These are phyloP conservation scores for Penicillium verhagenii DNA, from an alignment of 495 filamentous ascomycete species.

Conservation along the genomic window DNA sequence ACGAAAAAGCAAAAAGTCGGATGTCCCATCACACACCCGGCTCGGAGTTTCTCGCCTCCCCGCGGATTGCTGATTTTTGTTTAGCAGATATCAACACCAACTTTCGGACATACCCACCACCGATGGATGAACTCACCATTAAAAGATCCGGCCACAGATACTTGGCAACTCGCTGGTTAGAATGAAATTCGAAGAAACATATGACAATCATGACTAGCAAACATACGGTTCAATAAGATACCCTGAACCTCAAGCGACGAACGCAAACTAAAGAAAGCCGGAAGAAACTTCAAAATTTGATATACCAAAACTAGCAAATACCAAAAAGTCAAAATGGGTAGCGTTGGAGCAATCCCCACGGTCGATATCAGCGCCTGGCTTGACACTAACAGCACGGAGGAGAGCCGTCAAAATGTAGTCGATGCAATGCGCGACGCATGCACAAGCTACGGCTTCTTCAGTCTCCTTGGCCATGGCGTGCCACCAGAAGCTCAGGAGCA, in stretches of 20 bases:
- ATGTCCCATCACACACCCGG: background rate
- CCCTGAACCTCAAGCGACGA: background rate
- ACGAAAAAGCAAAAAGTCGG: background rate
- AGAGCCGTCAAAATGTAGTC: conserved; percentile 18
- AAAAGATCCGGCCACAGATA: background rate
- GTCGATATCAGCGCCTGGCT: background rate
- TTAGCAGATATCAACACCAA: background rate
- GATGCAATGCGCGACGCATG: conserved; percentile 30
- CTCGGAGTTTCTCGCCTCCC: background rate
- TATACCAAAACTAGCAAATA: background rate
- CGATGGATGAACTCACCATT: background rate
- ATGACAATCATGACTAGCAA: background rate
- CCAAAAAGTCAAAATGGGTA: background rate
- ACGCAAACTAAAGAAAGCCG: no score
- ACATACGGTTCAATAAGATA: background rate
- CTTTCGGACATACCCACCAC: background rate
- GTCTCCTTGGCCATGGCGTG: conserved; percentile 36
- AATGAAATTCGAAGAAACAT: background rate
- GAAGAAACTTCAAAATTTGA: background rate
- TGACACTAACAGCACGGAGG: background rate
- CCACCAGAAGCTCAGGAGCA: conserved; percentile 20
- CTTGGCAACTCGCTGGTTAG: background rate
- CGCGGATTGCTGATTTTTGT: background rate
- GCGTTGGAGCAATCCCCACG: background rate
- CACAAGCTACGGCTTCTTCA: conserved; percentile 40